A percentile compares a stretch with the other conserved stretches of the same genome.
These are phyloP conservation scores for Hyphochytrium catenoides DNA, from an alignment of 352 stramenopile species.

Conservation along the genomic window DNA sequence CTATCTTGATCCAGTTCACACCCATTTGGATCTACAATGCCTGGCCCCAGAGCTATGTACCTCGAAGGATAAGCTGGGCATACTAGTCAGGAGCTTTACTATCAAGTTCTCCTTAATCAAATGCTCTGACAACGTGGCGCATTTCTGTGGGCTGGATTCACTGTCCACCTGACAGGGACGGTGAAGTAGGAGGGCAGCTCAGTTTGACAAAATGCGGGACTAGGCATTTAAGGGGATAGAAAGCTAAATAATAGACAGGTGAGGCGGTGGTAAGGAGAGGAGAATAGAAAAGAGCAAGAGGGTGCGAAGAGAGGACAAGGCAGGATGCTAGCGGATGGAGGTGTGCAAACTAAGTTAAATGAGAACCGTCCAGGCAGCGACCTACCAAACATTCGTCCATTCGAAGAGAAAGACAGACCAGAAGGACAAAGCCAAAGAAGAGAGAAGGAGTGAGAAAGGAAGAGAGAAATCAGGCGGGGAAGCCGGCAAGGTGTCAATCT, in stretches of 20 bases:
- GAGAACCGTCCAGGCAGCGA: conserved; percentile 2
- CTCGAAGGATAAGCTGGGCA: conserved; percentile 55
- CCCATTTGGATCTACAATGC: too few species aligned
- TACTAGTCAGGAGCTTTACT: conserved; percentile 26
- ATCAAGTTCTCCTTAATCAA: conserved; percentile 39
- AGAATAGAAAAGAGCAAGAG: too few species aligned
- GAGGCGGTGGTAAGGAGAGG: too few species aligned
- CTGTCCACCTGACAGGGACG: conserved; percentile 21
- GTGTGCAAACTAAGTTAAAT: conserved; percentile 1
- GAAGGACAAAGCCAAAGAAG: conserved; percentile 2
- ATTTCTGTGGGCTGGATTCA: conserved; percentile 47
- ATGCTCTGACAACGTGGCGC: conserved; percentile 35
- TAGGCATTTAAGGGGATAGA: too few species aligned
- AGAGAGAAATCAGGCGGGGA: background rate
- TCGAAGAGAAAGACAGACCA: conserved; percentile 1
- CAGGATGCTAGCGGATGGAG: conserved; percentile 2
- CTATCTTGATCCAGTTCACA: too few species aligned
- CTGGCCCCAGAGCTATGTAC: conserved; percentile 15
- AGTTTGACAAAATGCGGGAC: background rate
- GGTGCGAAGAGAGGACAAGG: too few species aligned
- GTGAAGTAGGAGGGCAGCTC: background rate
- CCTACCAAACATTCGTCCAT: background rate
- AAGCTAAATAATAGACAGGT: too few species aligned
- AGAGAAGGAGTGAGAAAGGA: background rate
- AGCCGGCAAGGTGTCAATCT: conserved; percentile 4